Evolutionary conservation across 768 basidiomycete species (phyloP).

Genomic region (Ephemerocybe angulata): DNA sequence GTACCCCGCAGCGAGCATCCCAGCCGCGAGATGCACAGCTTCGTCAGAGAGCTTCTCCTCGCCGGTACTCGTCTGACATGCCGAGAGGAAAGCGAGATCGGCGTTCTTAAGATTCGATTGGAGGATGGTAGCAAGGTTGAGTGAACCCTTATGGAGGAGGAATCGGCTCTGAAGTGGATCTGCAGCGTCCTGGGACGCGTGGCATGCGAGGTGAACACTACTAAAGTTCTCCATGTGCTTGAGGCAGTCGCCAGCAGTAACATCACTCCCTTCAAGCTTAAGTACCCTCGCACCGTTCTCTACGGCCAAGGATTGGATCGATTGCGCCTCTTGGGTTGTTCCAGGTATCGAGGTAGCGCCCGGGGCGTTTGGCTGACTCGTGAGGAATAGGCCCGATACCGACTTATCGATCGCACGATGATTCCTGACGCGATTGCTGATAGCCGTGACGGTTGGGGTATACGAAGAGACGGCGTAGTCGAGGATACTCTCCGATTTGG

Average conservation of each 20-base stretch:
- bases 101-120: conserved; percentile 1
- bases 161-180: conserved; percentile 24
- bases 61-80: no score
- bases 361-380: conserved; percentile 6
- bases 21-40: conserved; percentile 35
- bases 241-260: background rate
- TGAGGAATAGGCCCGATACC: conserved; percentile 1
- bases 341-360: conserved; percentile 5
- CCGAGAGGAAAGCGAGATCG: no score
- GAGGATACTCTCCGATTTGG: no score
- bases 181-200: no score
- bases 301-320: background rate
- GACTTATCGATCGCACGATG: background rate
- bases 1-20: conserved; percentile 31
- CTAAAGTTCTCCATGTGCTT: background rate
- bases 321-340: conserved; percentile 3
- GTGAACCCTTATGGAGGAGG: conserved; percentile 15
- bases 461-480: conserved; percentile 19
- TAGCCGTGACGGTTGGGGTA: conserved; percentile 9
- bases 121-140: conserved; percentile 13
- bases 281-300: background rate
- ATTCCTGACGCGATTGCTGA: conserved; percentile 4
- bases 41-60: no score
- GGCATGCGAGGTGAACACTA: conserved; percentile 33
- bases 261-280: background rate